Base-by-base conservation (phyloP, 306 rosid genomes). In the Begonia peltatifolia region DNA sequence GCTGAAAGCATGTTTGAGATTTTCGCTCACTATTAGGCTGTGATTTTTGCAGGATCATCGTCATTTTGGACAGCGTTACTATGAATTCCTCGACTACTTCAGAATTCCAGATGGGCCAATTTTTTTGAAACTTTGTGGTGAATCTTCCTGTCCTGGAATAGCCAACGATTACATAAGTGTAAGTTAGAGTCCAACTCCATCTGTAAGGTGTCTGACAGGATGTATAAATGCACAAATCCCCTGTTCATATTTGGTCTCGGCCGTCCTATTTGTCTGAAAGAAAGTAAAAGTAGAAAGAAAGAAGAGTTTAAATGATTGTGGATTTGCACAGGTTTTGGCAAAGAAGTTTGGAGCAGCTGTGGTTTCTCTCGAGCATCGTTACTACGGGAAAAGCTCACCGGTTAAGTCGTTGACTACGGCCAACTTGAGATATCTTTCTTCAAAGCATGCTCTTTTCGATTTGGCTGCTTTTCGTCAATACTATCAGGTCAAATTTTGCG, bases 281-380 rank as follows among this genome's bases (percentile, higher is more conserved):
- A 20, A 20, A 20, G 23, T 20, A 20, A 20, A 20, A 20, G 23
- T 20, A 20, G 23, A 20, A 20, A 3, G 38, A 30, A 44, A 44
- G 48, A n/a, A 44, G 14, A 44, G 12, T 44, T n/a, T 44, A n/a
- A 44, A 44, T 44, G n/a, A 2, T 44, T 44, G 14, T 44, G 12
- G 14, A 10, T 44, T 44, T 11, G 14, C 46, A 16, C 55, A 90
- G 97, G 90, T 90, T 61, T 66, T 85, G 65, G 95, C 99, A 44
- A 80, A 90, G 84, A 85, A 86, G 64, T 90, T 90, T 53, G 94
- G 92, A 59, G 99, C 96, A 16, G 96, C 99, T 17, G 71, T 90
- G 60, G 93, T 90, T 68, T 67, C 93, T 64, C 88, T 81, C 13
- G 99, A 90, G 82, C 99, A 90, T 75, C 92, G 96, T 22, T 90